phyloP scores from a whole-genome alignment of 768 basidiomycete genomes.

The Collybia mongolica region DNA sequence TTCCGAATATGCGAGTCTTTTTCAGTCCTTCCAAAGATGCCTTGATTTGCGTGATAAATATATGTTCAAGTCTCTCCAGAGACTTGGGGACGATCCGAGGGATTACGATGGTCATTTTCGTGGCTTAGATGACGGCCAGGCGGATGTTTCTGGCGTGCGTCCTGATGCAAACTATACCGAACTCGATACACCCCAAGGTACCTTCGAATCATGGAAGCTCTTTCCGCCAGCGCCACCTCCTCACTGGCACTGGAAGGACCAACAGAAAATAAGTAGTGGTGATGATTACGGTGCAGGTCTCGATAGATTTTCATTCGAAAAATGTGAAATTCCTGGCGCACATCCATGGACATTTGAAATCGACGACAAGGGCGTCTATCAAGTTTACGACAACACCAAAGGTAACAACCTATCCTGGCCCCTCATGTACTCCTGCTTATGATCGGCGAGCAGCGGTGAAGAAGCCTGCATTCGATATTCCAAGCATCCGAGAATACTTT shows the following conservation, averaged over 20 bases:
- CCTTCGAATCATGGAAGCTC: slow-evolving; percentile 73
- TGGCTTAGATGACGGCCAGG: slow-evolving; percentile 60
- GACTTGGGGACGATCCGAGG: slow-evolving; percentile 91
- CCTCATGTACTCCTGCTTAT: not conserved
- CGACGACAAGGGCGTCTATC: slow-evolving; percentile 89
- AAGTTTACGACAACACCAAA: slow-evolving; percentile 61
- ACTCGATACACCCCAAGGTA: slow-evolving; percentile 22
- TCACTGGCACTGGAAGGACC: slow-evolving; percentile 87
- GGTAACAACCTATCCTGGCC: slow-evolving; percentile 21
- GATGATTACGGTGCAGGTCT: slow-evolving; percentile 22
- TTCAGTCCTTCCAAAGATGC: slow-evolving; percentile 77
- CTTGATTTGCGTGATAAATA: slow-evolving; percentile 95
- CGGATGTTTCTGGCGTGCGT: slow-evolving; percentile 66
- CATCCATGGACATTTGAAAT: slow-evolving; percentile 68
- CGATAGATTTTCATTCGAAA: slow-evolving; percentile 65
- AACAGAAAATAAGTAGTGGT: slow-evolving; percentile 42
- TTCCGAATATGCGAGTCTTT: slow-evolving; percentile 53
- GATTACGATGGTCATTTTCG: slow-evolving; percentile 83
- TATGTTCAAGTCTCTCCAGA: slow-evolving; percentile 81
- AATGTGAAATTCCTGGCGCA: slow-evolving; percentile 70
- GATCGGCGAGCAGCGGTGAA: slow-evolving; percentile 24
- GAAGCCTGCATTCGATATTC: slow-evolving; percentile 73
- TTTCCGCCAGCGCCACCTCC: slow-evolving; percentile 94
- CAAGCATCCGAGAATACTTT: slow-evolving; percentile 92
- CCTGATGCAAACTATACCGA: slow-evolving; percentile 50